Percentiles rank a stretch among this genome's conserved stretches.
Evolutionary conservation across 2,329 filamentous ascomycete genomes (phyloP).

Genomic region (Ophiostoma perfectum): DNA sequence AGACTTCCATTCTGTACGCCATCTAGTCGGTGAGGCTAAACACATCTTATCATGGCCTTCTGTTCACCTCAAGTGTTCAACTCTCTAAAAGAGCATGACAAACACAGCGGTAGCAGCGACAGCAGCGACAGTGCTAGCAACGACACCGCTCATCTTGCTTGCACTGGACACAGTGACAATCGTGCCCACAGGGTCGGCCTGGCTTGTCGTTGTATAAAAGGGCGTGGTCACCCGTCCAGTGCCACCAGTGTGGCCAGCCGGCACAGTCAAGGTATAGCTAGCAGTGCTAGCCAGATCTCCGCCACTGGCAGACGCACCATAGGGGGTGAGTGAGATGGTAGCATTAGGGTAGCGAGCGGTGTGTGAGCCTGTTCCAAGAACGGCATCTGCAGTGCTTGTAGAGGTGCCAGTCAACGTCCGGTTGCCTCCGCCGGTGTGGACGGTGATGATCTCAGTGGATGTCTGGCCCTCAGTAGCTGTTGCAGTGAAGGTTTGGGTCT

Average conservation of each 20-base stretch:
- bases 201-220: conserved; percentile 31
- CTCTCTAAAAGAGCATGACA: background rate
- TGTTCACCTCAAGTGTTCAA: background rate
- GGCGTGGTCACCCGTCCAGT: conserved; percentile 6
- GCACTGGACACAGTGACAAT: conserved; percentile 32
- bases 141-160: conserved; percentile 23
- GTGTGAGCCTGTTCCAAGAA: conserved; percentile 13
- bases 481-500: conserved; percentile 15
- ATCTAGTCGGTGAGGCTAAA: no score
- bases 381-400: conserved; percentile 19
- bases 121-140: conserved; percentile 34
- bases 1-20: background rate
- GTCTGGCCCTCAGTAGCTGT: conserved; percentile 17
- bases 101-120: conserved; percentile 33
- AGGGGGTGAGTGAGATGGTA: conserved; percentile 16
- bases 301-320: conserved; percentile 6
- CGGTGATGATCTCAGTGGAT: conserved; percentile 13
- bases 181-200: conserved; percentile 25
- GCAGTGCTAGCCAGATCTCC: conserved; percentile 18
- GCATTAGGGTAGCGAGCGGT: conserved; percentile 20
- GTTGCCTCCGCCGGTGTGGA: conserved; percentile 1
- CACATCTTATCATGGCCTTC: no score
- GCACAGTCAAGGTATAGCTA: conserved; percentile 22
- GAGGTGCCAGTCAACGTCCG: conserved; percentile 12
- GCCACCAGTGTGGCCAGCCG: conserved; percentile 8